A percentile compares a stretch with the other conserved stretches of the same genome.
These are phyloP conservation scores for Colletotrichum tabaci DNA, from an alignment of 2,329 filamentous ascomycete genomes.

Conservation along the genomic window DNA sequence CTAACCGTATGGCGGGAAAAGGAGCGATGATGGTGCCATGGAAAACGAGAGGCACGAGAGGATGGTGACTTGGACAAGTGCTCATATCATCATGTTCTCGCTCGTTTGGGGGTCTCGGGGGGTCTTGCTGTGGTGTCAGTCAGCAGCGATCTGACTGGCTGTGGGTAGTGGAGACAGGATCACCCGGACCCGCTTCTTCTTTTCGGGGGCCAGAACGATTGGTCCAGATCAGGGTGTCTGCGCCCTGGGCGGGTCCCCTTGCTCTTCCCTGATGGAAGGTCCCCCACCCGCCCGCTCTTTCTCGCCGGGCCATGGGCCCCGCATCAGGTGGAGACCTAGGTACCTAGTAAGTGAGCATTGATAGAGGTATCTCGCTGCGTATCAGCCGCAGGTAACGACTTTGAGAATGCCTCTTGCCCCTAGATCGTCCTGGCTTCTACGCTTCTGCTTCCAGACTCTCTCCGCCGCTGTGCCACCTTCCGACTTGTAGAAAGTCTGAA, in stretches of 20 bases:
- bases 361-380: slow-evolving; percentile 4
- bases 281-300: slow-evolving; percentile 36
- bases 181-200: slow-evolving; percentile 13
- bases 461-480: slow-evolving; percentile 16
- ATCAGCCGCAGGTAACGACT: slow-evolving; percentile 22
- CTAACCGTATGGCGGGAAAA: slow-evolving; percentile 21
- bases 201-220: slow-evolving; percentile 4
- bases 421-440: not conserved
- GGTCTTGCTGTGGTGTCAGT: slow-evolving; percentile 27
- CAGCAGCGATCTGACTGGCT: slow-evolving; percentile 36
- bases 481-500: slow-evolving; percentile 9
- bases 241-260: slow-evolving; percentile 19
- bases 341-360: not conserved
- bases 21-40: slow-evolving; percentile 28
- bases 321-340: slow-evolving; percentile 18
- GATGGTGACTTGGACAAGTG: slow-evolving; percentile 34
- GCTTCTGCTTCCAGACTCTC: slow-evolving; percentile 32
- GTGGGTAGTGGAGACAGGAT: slow-evolving; percentile 11
- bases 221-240: slow-evolving; percentile 3
- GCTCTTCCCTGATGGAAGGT: not conserved
- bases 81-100: slow-evolving; percentile 35
- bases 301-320: slow-evolving; percentile 32
- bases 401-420: slow-evolving; percentile 19
- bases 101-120: slow-evolving; percentile 16
- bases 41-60: slow-evolving; percentile 10